Base-by-base conservation (phyloP, 2,329 filamentous ascomycete species). In the Chalara sp. region DNA sequence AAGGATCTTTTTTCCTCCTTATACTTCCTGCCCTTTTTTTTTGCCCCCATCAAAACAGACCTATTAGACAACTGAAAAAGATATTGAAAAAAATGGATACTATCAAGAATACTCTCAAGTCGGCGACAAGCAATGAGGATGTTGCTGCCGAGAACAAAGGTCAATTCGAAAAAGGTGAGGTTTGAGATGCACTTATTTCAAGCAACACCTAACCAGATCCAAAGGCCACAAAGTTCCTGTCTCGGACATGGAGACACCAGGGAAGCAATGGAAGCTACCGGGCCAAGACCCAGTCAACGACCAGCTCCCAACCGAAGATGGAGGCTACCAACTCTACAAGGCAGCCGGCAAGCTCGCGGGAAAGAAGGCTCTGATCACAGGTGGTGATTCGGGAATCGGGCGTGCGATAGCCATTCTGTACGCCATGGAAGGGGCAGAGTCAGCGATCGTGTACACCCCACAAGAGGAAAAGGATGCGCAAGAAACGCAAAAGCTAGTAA, bases 361-460 rank as follows among this genome's bases (percentile, higher is more conserved):
- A 55, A 87, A 85, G 68, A 86, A 81, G 53, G 87, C 87, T 6
- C 68, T 93, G 52, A 92, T 93, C 61, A 92, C 88, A 0, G 87
- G 87, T 12, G 88, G 88, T 4, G 87, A 92, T 67, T 84, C 80
- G 6, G 87, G 88, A 1, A 92, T 93, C 56, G 87, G 88, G 6
- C 81, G 86, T 37, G 83, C 88, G 1, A 80, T 84, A 1, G 86
- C 88, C 1, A 76, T 92, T 12, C 74, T 93, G 0, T 93, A 85
- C 60, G 87, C 87, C 39, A 85, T 89, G 76, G 89, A 93, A 67
- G 89, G 87, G 5, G 87, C 86, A 11, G 81, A 87, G 55, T 80
- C 78, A 47, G 74, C 86, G 52, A 89, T 93, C 57, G 79, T 80
- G 4, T 89, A 93, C 61, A 74, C 90, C 0, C 81, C 84, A 0